Conservation (phyloP, 163 green algal genomes). For the Scenedesmus sp. region DNA sequence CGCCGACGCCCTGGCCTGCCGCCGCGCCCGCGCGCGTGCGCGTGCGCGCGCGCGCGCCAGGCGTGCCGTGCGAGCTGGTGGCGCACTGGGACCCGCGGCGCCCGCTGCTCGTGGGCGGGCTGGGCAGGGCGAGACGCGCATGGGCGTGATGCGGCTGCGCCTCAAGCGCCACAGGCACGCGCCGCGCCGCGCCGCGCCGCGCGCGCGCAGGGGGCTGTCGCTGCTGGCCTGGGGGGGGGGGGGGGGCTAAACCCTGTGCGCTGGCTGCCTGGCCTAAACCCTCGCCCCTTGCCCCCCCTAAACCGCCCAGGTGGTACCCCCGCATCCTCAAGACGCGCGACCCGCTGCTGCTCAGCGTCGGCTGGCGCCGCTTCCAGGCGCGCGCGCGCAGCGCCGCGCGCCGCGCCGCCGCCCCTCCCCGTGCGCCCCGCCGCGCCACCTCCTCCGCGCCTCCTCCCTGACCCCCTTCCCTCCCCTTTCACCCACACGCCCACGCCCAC, state of each 20-base stretch:
- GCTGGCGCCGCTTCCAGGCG: conserved; percentile 95
- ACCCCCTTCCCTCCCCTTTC: no score
- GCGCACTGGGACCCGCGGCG: conserved; percentile 82
- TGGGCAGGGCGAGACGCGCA: conserved; percentile 84
- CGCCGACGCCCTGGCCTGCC: no score
- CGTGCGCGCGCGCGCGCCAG: conserved; percentile 45
- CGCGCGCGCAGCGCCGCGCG: no score
- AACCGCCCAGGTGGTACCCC: conserved; percentile 82
- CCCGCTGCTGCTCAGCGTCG: conserved; percentile 91
- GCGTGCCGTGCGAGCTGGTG: conserved; percentile 91
- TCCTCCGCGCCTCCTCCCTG: no score
- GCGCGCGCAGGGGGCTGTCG: not conserved
- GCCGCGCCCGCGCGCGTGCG: no score
- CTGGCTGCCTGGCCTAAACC: no score
- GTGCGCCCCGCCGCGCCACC: no score
- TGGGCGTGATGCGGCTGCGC: conserved; percentile 86
- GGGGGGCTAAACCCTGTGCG: no score
- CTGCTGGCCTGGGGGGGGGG: no score
- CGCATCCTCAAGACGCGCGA: conserved; percentile 94
- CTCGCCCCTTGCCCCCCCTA: not conserved
- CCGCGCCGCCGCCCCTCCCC: no score
- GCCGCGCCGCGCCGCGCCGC: not conserved
- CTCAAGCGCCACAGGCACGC: conserved; percentile 89
- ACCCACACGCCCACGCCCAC: not conserved
- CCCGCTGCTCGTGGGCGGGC: conserved; percentile 91